A percentile compares a stretch with the other conserved stretches of the same genome.
These are phyloP conservation scores for Alternaria postmessia DNA, from an alignment of 2,329 filamentous ascomycete species.

Conservation along the genomic window DNA sequence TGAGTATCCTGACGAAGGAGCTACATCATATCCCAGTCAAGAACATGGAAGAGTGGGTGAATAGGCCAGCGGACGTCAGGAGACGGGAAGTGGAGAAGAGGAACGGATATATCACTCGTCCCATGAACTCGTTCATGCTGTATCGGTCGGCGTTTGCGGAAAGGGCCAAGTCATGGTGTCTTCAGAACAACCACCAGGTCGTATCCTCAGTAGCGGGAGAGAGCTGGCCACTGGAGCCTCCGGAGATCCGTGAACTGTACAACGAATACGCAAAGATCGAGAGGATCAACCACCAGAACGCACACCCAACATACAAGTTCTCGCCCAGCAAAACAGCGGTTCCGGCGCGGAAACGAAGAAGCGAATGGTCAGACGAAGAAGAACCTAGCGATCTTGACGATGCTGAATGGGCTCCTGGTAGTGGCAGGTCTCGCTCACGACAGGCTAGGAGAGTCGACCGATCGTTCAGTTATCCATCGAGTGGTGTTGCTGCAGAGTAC, in stretches of 20 bases:
- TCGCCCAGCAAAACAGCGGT: constrained; percentile 75
- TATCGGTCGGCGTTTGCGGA: constrained; percentile 94
- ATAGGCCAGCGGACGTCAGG: constrained; percentile 72
- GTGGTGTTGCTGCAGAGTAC: constrained; percentile 34
- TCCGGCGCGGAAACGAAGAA: constrained; percentile 59
- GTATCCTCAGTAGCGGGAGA: constrained; percentile 87
- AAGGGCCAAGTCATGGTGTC: constrained; percentile 80
- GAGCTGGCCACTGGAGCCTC: constrained; percentile 84
- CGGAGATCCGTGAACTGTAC: constrained; percentile 76
- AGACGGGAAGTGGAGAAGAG: constrained; percentile 72
- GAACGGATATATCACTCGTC: constrained; percentile 83
- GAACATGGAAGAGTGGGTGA: constrained; percentile 83
- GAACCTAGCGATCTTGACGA: constrained; percentile 55
- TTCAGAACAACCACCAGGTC: constrained; percentile 91
- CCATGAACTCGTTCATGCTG: constrained; percentile 98
- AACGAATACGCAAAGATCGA: constrained; percentile 81
- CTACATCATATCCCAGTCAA: constrained; percentile 69
- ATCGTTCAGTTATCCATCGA: constrained; percentile 36
- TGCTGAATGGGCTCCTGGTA: constrained; percentile 48
- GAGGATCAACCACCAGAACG: constrained; percentile 81
- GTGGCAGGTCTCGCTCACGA: constrained; percentile 31
- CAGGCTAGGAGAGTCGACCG: constrained; percentile 36
- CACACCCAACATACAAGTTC: constrained; percentile 94
- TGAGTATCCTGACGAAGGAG: constrained; percentile 75
- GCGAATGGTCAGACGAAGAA: constrained; percentile 49